Evolutionary conservation across 2,329 filamentous ascomycete species (phyloP).

Genomic region (Exophiala viscosa): DNA sequence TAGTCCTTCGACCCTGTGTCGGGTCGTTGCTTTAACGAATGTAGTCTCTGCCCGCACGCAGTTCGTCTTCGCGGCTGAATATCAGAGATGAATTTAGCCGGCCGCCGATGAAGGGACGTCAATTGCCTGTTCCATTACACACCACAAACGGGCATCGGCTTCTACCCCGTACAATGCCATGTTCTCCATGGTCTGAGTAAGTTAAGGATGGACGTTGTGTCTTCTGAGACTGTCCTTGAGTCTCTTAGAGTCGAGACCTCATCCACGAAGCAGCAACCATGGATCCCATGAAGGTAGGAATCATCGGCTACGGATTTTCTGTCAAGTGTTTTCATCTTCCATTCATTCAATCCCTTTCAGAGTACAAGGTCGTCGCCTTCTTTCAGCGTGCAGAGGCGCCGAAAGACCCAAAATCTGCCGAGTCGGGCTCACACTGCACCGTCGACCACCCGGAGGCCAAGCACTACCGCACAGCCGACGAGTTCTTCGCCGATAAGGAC

Average conservation of each 20-base stretch:
- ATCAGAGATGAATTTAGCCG: background rate
- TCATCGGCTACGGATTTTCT: constrained; percentile 59
- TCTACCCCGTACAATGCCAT: background rate
- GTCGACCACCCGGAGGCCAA: constrained; percentile 62
- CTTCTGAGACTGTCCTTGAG: background rate
- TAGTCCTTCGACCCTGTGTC: background rate
- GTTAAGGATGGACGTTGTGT: background rate
- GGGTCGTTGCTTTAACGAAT: background rate
- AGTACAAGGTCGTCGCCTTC: constrained; percentile 66
- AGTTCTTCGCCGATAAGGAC: constrained; percentile 61
- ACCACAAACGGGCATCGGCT: background rate
- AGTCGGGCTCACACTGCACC: constrained; percentile 61
- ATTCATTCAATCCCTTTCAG: constrained; percentile 62
- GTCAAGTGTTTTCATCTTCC: constrained; percentile 83
- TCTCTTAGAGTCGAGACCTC: background rate
- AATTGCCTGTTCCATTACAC: background rate
- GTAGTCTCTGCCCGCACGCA: background rate
- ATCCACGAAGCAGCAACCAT: constrained; percentile 1
- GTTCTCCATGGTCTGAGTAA: background rate
- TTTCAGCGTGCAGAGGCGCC: constrained; percentile 59
- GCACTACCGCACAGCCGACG: constrained; percentile 60
- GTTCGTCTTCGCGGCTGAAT: background rate
- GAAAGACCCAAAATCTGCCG: constrained; percentile 43
- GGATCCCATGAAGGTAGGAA: constrained; percentile 49
- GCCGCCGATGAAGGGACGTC: background rate